Conservation (phyloP, 352 stramenopile genomes). For the Phytopythium kandeliae region DNA sequence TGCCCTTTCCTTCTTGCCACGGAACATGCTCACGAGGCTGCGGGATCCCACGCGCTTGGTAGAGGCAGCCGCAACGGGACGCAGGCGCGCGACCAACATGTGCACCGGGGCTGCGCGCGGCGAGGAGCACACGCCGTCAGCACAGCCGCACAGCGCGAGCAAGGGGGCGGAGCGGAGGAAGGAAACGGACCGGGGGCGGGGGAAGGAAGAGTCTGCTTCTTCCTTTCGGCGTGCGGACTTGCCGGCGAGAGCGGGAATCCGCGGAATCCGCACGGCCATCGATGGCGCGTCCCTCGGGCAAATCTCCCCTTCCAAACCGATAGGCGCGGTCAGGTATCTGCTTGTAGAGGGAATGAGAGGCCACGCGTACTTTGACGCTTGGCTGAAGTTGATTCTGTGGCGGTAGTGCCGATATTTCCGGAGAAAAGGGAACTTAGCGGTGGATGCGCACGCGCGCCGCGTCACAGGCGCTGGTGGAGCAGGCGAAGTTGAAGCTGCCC, state of each 20-base stretch:
- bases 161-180: neutral
- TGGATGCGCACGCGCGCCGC: slow-evolving; percentile 1
- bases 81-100: slow-evolving; percentile 50
- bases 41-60: slow-evolving; percentile 18
- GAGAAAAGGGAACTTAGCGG: neutral
- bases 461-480: neutral
- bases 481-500: neutral
- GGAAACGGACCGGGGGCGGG: neutral
- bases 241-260: slow-evolving; percentile 2
- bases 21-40: slow-evolving; percentile 33
- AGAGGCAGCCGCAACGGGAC: slow-evolving; percentile 11
- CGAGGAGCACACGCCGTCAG: neutral
- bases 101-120: neutral
- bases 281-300: neutral
- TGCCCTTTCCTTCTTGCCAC: slow-evolving; percentile 33
- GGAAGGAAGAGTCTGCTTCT: too few species aligned
- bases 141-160: neutral
- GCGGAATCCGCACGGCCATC: neutral
- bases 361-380: neutral
- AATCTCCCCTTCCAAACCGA: neutral
- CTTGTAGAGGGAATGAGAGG: neutral
- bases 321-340: neutral
- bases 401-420: too few species aligned
- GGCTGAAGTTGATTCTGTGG: neutral
- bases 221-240: too few species aligned